A percentile compares a stretch with the other conserved stretches of the same genome.
phyloP scores from a whole-genome alignment of 2,329 filamentous ascomycete genomes.

The Gnomoniopsis sp. region DNA sequence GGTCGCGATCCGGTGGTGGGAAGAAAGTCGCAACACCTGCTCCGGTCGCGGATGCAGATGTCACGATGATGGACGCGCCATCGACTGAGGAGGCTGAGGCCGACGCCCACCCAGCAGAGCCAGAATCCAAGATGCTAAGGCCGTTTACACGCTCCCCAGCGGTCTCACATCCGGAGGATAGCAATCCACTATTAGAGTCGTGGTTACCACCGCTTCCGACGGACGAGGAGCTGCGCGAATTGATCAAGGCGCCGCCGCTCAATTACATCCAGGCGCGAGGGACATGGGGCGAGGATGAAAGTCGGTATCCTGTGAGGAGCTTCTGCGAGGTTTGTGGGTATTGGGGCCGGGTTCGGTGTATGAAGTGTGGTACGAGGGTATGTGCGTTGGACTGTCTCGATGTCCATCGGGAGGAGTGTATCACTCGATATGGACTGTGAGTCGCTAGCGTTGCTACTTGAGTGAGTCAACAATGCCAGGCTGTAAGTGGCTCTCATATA shows the following conservation, averaged over 20 bases:
- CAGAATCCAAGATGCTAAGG: constrained; percentile 31
- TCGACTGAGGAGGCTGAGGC: constrained; percentile 8
- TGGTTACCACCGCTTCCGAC: constrained; percentile 56
- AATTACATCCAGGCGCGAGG: constrained; percentile 64
- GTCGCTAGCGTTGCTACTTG: background rate
- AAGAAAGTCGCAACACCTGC: constrained; percentile 10
- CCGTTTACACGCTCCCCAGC: constrained; percentile 31
- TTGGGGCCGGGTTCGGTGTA: constrained; percentile 73
- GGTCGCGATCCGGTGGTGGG: background rate
- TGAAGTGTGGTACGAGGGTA: constrained; percentile 74
- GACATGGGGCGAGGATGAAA: constrained; percentile 36
- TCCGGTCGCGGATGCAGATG: constrained; percentile 24
- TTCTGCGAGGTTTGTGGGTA: constrained; percentile 83
- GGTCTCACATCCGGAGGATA: constrained; percentile 44
- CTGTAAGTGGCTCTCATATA: too few relatives aligned
- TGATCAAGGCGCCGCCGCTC: constrained; percentile 63
- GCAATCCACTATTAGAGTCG: constrained; percentile 56
- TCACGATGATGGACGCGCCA: constrained; percentile 39
- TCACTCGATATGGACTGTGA: constrained; percentile 58
- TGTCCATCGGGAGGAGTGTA: constrained; percentile 68
- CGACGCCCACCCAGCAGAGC: constrained; percentile 22
- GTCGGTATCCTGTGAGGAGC: constrained; percentile 25
- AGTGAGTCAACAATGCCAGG: background rate
- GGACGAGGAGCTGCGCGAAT: constrained; percentile 58
- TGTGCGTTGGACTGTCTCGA: constrained; percentile 74